These are phyloP conservation scores for Neoarthrinium moseri DNA, from an alignment of 2,329 filamentous ascomycete species.

Conservation along the genomic window DNA sequence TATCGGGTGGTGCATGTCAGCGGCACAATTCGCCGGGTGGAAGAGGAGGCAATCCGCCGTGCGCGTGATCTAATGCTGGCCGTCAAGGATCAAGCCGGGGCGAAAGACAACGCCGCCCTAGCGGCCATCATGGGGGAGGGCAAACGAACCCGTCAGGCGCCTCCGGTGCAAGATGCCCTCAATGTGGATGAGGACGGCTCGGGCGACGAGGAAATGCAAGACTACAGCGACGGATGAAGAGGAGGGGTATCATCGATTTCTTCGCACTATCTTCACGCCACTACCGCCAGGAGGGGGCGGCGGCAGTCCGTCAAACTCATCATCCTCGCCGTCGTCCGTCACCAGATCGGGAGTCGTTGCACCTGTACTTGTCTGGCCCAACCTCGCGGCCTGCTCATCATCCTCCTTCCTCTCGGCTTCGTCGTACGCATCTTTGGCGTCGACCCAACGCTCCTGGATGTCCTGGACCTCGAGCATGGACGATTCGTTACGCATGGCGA, in stretches of 20 bases:
- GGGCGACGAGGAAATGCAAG: conserved; percentile 32
- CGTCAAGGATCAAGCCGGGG: conserved; percentile 48
- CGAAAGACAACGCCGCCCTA: conserved; percentile 26
- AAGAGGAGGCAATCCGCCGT: conserved; percentile 82
- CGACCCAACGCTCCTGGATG: conserved; percentile 94
- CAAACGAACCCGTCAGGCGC: conserved; percentile 17
- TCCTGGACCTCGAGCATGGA: conserved; percentile 79
- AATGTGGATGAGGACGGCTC: conserved; percentile 47
- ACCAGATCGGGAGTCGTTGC: conserved; percentile 32
- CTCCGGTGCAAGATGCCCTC: conserved; percentile 33
- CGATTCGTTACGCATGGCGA: conserved; percentile 80
- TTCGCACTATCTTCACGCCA: conserved; percentile 72
- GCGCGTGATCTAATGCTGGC: conserved; percentile 71
- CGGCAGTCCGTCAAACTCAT: conserved; percentile 51
- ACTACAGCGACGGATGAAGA: conserved; percentile 25
- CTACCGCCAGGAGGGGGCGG: conserved; percentile 48
- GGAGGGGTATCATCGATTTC: conserved; percentile 48
- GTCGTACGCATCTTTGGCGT: conserved; percentile 85
- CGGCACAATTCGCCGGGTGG: conserved; percentile 88
- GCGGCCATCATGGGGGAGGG: conserved; percentile 37
- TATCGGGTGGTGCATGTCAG: conserved; percentile 85
- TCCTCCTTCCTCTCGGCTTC: conserved; percentile 71
- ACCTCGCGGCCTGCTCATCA: conserved; percentile 68
- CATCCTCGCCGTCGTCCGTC: conserved; percentile 31
- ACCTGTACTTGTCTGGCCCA: conserved; percentile 29